Evolutionary conservation across 1,139 yeast species (phyloP), one percentile per base, ranked within the genome.

Genomic region (Candida tropicalis): DNA sequence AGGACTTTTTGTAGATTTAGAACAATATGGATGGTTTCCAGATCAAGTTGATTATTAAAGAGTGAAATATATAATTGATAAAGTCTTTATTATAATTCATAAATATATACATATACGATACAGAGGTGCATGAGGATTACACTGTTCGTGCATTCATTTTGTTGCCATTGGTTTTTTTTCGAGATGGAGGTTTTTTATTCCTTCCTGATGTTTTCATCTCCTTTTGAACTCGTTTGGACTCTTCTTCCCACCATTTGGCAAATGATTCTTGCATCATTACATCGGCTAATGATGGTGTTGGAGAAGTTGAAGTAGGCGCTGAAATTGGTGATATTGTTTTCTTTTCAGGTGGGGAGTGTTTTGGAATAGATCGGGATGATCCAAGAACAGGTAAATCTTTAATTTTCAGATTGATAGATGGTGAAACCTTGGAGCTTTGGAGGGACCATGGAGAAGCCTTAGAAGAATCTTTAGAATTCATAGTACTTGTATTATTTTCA

Each of bases 181-280:
- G 6, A 9, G 23, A 4, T 4, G 6, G 23, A 9, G 23, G 2
- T 39, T 43, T 33, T 22, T 18, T 22, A 15, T 4, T 32, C 23
- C 28, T 33, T 22, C 39, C 24, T 38, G 37, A 38, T 36, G 24
- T 4, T 20, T 39, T 48, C 68, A 75, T 63, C 52, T 70, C 77
- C 40, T 58, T 60, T 57, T 84, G 90, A 7, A 82, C 85, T 39
- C 77, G 66, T 16, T 68, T 68, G 31, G 86, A 72, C 56, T 87
- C 95, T 51, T 79, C 81, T 39, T 77, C 84, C 91, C 95, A 87
- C 96, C 96, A 87, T 48, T 66, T 72, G 15, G 82, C 87, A 65
- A 87, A 87, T 39, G 82, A 75, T 53, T 82, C 87, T 42, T 54
- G 66, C 46, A 62, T 61, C 73, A 66, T 69, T 8, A 65, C 62